phyloP scores from a whole-genome alignment of 2,329 filamentous ascomycete species.

The Alternaria incomplexa region DNA sequence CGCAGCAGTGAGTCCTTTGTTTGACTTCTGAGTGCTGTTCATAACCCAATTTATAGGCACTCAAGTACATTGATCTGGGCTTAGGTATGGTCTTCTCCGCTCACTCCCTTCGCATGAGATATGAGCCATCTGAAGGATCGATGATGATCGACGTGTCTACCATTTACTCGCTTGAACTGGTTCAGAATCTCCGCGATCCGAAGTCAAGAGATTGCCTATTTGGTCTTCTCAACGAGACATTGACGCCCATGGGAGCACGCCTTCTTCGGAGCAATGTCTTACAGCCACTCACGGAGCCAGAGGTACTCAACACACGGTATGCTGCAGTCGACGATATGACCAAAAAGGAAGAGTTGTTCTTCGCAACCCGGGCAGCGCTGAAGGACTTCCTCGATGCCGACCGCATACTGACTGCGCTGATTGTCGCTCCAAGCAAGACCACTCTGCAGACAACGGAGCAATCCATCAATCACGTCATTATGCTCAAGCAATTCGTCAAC shows the following conservation, averaged over 20 bases:
- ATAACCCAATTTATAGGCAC: conserved; percentile 59
- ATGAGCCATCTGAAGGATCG: conserved; percentile 85
- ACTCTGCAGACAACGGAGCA: conserved; percentile 76
- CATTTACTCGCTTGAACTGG: conserved; percentile 83
- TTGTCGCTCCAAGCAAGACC: conserved; percentile 72
- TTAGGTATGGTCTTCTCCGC: conserved; percentile 71
- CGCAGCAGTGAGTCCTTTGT: conserved; percentile 76
- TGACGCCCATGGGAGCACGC: conserved; percentile 86
- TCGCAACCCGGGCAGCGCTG: conserved; percentile 73
- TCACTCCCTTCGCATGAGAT: conserved; percentile 85
- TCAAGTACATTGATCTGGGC: conserved; percentile 80
- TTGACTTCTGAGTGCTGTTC: background rate
- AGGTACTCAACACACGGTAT: conserved; percentile 74
- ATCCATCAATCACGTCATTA: conserved; percentile 83
- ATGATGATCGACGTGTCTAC: conserved; percentile 97
- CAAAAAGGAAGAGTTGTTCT: conserved; percentile 84
- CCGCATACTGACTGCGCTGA: conserved; percentile 77
- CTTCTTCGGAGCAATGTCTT: conserved; percentile 84
- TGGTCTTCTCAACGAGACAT: conserved; percentile 81
- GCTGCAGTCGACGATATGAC: conserved; percentile 84
- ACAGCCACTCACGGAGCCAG: conserved; percentile 79
- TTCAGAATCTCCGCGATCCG: conserved; percentile 80
- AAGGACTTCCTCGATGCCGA: conserved; percentile 81
- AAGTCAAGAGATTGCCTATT: conserved; percentile 85
- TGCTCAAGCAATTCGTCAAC: conserved; percentile 81